Evolutionary conservation across 2,329 filamentous ascomycete species (phyloP), one percentile per base, ranked within the genome.

Genomic region (Aspergillus arachidicola): DNA sequence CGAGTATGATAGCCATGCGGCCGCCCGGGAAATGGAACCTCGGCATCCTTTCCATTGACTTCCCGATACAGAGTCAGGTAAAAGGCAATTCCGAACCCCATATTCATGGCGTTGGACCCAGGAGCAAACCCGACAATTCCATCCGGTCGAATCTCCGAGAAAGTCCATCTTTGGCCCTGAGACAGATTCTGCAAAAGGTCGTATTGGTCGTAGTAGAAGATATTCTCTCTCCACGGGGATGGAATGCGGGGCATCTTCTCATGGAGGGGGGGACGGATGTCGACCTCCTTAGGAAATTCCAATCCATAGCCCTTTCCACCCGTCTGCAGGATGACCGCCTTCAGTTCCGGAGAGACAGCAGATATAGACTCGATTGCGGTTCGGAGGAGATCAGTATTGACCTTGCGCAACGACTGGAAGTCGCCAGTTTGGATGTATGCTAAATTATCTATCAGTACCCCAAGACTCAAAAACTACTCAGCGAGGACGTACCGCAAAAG

Each of bases 231-330:
- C 66, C 56, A 73, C 7, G 64, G 66, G 61, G 71, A 64, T 50
- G 73, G 62, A 60, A 74, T 71, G 64, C 74, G 60, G 30, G 68
- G 64, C 64, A 71, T 48, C 51, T 68, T 26, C 67, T 77, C 67
- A 16, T 69, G 65, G 62, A 77, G 56, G 50, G 76, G 68, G 48
- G 72, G 50, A 53, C 70, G 28, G 60, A 73, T 65, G 11, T 58
- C 58, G 21, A 72, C 73, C 5, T 67, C 28, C 6, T 71, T 54
- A 0, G 77, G 75, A 55, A 78, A 79, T 57, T 73, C 69, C 32
- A 78, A 71, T 21, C 77, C 78, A 59, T 80, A 79, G 23, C 77
- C 75, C 58, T 78, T 79, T 6, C 76, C 78, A 11, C 78, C 78
- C 0, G 75, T 76, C 26, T 77, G 76, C 10, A 77, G 72, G 9